Conservation (phyloP, 1,284 basidiomycete genomes). For the Marasmius sp. region DNA sequence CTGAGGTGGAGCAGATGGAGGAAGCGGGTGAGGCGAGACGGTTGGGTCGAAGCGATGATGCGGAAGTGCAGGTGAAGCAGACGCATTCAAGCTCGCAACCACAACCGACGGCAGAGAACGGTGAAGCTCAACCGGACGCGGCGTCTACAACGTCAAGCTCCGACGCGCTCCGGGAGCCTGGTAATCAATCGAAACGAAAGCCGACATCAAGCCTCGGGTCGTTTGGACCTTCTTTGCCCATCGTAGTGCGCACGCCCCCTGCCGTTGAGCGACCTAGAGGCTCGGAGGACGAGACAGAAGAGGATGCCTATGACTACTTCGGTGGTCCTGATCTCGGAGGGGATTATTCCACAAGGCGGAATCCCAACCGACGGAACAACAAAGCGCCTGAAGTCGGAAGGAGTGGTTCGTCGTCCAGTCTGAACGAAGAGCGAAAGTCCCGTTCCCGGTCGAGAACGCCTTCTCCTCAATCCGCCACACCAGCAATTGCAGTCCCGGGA, state of each 20-base stretch:
- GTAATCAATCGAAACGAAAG: neutral
- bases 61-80: slow-evolving; percentile 7
- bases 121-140: slow-evolving; percentile 20
- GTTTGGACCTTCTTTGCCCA: slow-evolving; percentile 9
- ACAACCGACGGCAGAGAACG: slow-evolving; percentile 7
- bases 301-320: slow-evolving; percentile 65
- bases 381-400: neutral
- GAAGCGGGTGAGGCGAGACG: slow-evolving; percentile 17
- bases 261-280: slow-evolving; percentile 2
- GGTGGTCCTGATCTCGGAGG: slow-evolving; percentile 54
- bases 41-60: slow-evolving; percentile 13
- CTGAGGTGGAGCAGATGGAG: slow-evolving; percentile 19
- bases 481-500: slow-evolving; percentile 18
- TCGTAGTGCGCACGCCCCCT: slow-evolving; percentile 16
- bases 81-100: neutral
- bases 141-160: slow-evolving; percentile 16
- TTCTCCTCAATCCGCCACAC: slow-evolving; percentile 27
- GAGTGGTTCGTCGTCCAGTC: neutral
- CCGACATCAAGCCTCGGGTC: neutral
- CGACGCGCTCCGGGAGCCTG: neutral
- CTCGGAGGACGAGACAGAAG: slow-evolving; percentile 21
- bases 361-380: slow-evolving; percentile 9
- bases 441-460: slow-evolving; percentile 42
- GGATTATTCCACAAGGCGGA: slow-evolving; percentile 26
- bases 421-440: slow-evolving; percentile 22